Conservation (phyloP, 331 rosid species). For the Pyracantha coccinea region DNA sequence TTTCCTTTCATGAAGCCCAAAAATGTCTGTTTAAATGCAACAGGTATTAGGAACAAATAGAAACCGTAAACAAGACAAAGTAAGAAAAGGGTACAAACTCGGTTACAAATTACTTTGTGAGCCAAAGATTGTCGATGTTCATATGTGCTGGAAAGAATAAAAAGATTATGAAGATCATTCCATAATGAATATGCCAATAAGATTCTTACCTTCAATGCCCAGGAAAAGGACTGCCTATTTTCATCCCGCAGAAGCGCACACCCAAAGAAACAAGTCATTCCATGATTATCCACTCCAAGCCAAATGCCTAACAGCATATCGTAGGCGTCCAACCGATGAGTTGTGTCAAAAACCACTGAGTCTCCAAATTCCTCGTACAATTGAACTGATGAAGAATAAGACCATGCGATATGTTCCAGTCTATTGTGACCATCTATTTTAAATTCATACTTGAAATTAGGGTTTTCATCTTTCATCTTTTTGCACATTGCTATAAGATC, state of each 20-base stretch:
- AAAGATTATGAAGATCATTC: not conserved
- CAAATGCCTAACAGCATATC: constrained; percentile 79
- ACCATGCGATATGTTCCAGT: constrained; percentile 82
- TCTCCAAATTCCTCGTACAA: constrained; percentile 68
- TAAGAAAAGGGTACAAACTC: not conserved
- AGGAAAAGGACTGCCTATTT: constrained; percentile 57
- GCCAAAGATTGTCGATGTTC: not conserved
- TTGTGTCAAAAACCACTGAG: constrained; percentile 67
- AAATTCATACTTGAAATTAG: constrained; percentile 69
- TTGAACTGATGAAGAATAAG: constrained; percentile 51
- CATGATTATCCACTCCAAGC: constrained; percentile 91
- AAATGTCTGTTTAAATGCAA: constrained; percentile 42
- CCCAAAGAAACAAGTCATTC: constrained; percentile 71
- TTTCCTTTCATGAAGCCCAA: constrained; percentile 74
- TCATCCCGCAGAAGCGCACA: constrained; percentile 70
- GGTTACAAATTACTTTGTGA: not conserved
- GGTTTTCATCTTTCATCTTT: constrained; percentile 66
- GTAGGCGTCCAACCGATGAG: constrained; percentile 65
- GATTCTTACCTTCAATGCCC: constrained; percentile 68
- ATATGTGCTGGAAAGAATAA: not conserved
- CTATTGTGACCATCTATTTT: constrained; percentile 69
- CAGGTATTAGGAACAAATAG: not conserved
- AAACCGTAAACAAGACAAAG: not conserved
- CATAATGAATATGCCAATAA: not conserved
- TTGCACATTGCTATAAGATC: constrained; percentile 86